Percentiles rank a stretch among this genome's conserved stretches.
phyloP scores from a whole-genome alignment of 371 early-diverging fungal species.

The Apophysomyces elegans region DNA sequence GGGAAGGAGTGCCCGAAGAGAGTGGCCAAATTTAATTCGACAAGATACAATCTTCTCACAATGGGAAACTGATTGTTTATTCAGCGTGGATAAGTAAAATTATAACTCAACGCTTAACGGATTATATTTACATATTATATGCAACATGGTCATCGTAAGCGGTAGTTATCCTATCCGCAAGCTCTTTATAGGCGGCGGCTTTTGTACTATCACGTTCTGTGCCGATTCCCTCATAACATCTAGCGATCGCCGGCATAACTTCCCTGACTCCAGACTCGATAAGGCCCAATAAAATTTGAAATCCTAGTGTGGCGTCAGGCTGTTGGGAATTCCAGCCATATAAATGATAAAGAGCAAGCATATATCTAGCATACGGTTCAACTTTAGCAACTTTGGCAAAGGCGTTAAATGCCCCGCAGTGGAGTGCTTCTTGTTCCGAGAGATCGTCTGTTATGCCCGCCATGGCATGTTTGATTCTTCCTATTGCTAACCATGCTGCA shows the following conservation, averaged over 20 bases:
- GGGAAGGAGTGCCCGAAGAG: too few species aligned
- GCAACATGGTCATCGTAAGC: too few species aligned
- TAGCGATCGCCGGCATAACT: constrained; percentile 23
- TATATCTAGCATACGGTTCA: constrained; percentile 18
- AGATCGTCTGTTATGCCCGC: not conserved
- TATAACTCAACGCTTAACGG: too few species aligned
- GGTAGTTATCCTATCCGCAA: too few species aligned
- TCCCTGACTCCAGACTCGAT: constrained; percentile 18
- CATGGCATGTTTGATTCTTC: constrained; percentile 21
- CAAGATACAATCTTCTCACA: too few species aligned
- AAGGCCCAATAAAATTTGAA: constrained; percentile 14
- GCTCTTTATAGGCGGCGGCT: constrained; percentile 9
- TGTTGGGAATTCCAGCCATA: constrained; percentile 26
- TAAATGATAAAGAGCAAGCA: constrained; percentile 32
- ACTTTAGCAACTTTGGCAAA: constrained; percentile 12
- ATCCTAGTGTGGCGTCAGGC: constrained; percentile 18
- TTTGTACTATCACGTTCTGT: constrained; percentile 14
- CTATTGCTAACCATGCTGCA: constrained; percentile 24
- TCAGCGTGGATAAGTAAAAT: too few species aligned
- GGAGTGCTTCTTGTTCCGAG: not conserved
- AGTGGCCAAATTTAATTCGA: too few species aligned
- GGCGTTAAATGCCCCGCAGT: constrained; percentile 18
- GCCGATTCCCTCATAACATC: constrained; percentile 31
- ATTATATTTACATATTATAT: too few species aligned
- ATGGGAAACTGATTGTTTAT: too few species aligned